phyloP scores from a whole-genome alignment of 73 alveolate species.

The Symbiodinium natans region DNA sequence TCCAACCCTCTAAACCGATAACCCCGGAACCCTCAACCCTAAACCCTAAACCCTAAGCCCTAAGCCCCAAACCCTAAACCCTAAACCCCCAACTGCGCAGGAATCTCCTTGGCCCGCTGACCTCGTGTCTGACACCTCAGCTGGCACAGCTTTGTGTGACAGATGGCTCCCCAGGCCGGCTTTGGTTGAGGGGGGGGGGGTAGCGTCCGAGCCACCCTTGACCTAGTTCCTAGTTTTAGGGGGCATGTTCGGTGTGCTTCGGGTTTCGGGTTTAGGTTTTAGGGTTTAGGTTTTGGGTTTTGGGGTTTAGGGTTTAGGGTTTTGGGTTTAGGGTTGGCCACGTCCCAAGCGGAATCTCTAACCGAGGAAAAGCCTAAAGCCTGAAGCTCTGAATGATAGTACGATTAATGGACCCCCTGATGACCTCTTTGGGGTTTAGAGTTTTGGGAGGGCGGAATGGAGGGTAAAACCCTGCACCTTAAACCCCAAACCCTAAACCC shows the following conservation, averaged over 20 bases:
- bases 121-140: background rate
- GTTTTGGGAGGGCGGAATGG: background rate
- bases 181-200: background rate
- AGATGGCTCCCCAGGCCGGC: background rate
- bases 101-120: background rate
- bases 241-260: background rate
- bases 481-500: background rate
- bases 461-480: background rate
- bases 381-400: too few relatives aligned
- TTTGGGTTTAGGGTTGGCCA: too few relatives aligned
- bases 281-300: too few relatives aligned
- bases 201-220: too few relatives aligned
- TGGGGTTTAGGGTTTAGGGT: too few relatives aligned
- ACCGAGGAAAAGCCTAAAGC: too few relatives aligned
- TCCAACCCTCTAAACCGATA: too few relatives aligned
- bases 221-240: too few relatives aligned
- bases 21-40: too few relatives aligned
- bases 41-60: too few relatives aligned
- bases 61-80: background rate
- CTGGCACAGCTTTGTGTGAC: background rate
- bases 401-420: too few relatives aligned
- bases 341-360: too few relatives aligned
- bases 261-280: background rate
- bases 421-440: background rate
- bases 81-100: background rate